Percentiles rank a stretch among this genome's conserved stretches.
phyloP scores from a whole-genome alignment of 139 green algal species.

The Helicosporidium sp. region DNA sequence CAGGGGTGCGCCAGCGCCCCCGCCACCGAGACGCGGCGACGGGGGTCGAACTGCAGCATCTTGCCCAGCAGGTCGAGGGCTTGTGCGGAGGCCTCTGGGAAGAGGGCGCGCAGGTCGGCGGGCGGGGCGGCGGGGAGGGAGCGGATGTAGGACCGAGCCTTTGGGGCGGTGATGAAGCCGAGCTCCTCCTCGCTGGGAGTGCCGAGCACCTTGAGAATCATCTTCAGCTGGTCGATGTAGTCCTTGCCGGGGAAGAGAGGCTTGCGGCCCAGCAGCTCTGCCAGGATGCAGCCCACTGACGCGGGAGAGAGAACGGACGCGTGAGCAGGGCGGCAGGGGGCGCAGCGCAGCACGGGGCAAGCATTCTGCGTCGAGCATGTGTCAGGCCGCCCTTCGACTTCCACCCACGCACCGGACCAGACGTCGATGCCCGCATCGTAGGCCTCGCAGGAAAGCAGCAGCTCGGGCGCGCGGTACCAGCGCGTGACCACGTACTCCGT shows the following conservation, averaged over 20 bases:
- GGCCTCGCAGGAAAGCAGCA: slow-evolving; percentile 70
- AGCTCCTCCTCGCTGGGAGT: slow-evolving; percentile 73
- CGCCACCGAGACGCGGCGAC: slow-evolving; percentile 60
- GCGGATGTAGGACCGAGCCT: slow-evolving; percentile 64
- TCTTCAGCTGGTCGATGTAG: slow-evolving; percentile 82
- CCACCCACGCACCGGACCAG: slow-evolving; percentile 21
- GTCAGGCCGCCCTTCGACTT: not conserved
- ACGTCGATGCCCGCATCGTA: slow-evolving; percentile 62
- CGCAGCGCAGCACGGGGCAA: no score
- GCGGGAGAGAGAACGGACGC: not conserved
- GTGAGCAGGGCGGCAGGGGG: not conserved
- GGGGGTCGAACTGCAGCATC: slow-evolving; percentile 83
- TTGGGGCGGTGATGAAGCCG: slow-evolving; percentile 61
- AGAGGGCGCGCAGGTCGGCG: slow-evolving; percentile 34
- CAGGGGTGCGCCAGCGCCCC: slow-evolving; percentile 74
- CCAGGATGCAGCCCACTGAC: slow-evolving; percentile 76
- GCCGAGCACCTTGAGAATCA: slow-evolving; percentile 76
- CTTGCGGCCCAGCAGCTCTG: slow-evolving; percentile 68
- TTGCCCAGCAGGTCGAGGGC: slow-evolving; percentile 67
- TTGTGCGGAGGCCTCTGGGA: slow-evolving; percentile 43
- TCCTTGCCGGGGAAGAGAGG: slow-evolving; percentile 76
- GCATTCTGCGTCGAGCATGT: no score
- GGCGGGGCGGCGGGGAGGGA: slow-evolving; percentile 37
- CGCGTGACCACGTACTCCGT: slow-evolving; percentile 91
- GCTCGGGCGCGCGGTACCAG: slow-evolving; percentile 87